Base-by-base conservation (phyloP, 345 rosid species). In the Arabis hirsuta region DNA sequence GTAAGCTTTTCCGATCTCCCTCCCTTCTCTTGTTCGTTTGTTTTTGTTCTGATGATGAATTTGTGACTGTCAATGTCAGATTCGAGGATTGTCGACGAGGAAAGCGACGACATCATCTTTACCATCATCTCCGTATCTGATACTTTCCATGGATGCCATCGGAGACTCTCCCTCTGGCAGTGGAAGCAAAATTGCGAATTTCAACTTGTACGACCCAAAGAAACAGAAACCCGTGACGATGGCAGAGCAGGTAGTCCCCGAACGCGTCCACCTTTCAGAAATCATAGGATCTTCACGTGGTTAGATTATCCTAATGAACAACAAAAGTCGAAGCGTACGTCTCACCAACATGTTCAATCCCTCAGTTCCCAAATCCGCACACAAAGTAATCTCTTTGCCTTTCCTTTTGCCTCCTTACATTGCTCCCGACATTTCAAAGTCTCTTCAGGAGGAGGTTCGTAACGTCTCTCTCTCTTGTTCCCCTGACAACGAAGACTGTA, bases 271-370 rank as follows among this genome's bases (percentile, higher is more conserved):
- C 55, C 26, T 10, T 51, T 45, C 50, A 45, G 7, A 9, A 8
- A 45, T n/a, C 55, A 24, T 51, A 9, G 55, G 31, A 20, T 51
- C 55, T 9, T 51, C 55, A 7, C 55, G 55, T 51, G 55, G 55
- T 24, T 51, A 31, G 55, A 22, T 24, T 12, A 24, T 24, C 31
- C 10, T 27, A 9, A 51, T 51, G 31, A 8, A 22, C 31, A 5
- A 51, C 12, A 27, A 51, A 11, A 13, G 20, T 51, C n/a, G 20
- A 20, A 51, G 22, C 29, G 31, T 51, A 20, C 55, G 20, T 24
- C 55, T 51, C 31, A 51, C 55, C 31, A 53, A 53, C 57, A 53
- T 53, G 36, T 53, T 53, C 57, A 53, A 53, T 7, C 57, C 57
- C 57, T 53, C 57, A 13, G 57, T 31, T 13, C 36, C 57, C 16